Evolutionary conservation across 768 basidiomycete species (phyloP).

Genomic region (Boletus insuetus): DNA sequence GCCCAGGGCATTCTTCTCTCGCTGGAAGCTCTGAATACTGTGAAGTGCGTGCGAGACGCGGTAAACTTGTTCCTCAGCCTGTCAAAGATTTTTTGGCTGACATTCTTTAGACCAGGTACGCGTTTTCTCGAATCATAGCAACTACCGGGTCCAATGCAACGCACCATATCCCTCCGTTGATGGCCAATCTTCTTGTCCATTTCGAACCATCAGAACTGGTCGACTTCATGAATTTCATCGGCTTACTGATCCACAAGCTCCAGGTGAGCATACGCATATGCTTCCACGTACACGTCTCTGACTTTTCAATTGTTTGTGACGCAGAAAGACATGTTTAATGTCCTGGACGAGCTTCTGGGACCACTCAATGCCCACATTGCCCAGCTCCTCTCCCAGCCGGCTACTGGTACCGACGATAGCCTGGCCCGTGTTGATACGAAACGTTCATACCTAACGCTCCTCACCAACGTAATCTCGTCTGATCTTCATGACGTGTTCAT

Average conservation of each 20-base stretch:
- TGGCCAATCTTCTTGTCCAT: conserved; percentile 85
- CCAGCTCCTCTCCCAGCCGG: conserved; percentile 73
- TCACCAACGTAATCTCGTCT: conserved; percentile 79
- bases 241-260: conserved; percentile 84
- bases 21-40: conserved; percentile 82
- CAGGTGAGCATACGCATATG: conserved; percentile 49
- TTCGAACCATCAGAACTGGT: conserved; percentile 91
- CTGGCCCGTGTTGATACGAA: conserved; percentile 78
- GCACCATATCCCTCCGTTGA: conserved; percentile 83
- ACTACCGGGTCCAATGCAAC: conserved; percentile 86
- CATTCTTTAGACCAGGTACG: conserved; percentile 72
- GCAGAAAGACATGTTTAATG: conserved; percentile 81
- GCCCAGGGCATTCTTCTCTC: conserved; percentile 86
- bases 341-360: conserved; percentile 85
- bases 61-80: conserved; percentile 44
- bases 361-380: conserved; percentile 85
- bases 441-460: conserved; percentile 80
- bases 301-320: not conserved
- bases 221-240: conserved; percentile 96
- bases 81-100: conserved; percentile 4
- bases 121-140: conserved; percentile 90
- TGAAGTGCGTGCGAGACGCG: conserved; percentile 88
- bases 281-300: not conserved
- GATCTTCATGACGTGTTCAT: conserved; percentile 82
- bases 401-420: conserved; percentile 84